Evolutionary conservation across 305 asterid genomes (phyloP).

Genomic region (Fraxinus sp.): DNA sequence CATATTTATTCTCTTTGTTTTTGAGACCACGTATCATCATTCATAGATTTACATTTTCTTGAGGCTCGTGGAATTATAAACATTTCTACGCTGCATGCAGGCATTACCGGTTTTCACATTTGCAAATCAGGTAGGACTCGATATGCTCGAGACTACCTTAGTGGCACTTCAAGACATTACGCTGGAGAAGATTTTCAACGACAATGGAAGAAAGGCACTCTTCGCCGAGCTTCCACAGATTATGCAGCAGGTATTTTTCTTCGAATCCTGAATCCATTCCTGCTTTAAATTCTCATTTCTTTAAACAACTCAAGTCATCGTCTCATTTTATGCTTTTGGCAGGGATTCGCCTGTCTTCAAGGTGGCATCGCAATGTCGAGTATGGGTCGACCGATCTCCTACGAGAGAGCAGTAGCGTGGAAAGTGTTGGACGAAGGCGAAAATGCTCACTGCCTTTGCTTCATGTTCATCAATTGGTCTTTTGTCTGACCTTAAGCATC

Average conservation of each 20-base stretch:
- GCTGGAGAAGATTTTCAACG: constrained; percentile 77
- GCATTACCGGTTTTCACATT: constrained; percentile 84
- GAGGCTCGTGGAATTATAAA: not conserved
- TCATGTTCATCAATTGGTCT: constrained; percentile 87
- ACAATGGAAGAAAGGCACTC: constrained; percentile 66
- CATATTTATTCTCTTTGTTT: not conserved
- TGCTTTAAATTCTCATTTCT: not conserved
- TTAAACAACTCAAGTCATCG: not conserved
- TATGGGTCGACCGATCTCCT: constrained; percentile 81
- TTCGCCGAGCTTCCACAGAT: constrained; percentile 87
- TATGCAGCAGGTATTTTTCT: constrained; percentile 68
- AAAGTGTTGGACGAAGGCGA: constrained; percentile 87
- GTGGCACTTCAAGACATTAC: constrained; percentile 87
- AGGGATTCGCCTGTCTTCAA: constrained; percentile 82
- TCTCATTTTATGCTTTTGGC: not conserved
- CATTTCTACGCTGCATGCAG: constrained; percentile 35
- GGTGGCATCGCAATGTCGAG: constrained; percentile 89
- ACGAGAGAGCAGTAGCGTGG: constrained; percentile 92
- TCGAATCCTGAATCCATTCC: not conserved
- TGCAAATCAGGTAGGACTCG: constrained; percentile 93
- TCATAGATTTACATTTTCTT: not conserved
- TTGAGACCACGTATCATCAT: not conserved
- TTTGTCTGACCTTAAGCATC: constrained; percentile 51
- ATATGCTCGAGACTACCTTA: constrained; percentile 92
- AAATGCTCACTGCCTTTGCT: constrained; percentile 81